Base-by-base conservation (phyloP, 2,329 filamentous ascomycete species). In the Cladophialophora carrionii region DNA sequence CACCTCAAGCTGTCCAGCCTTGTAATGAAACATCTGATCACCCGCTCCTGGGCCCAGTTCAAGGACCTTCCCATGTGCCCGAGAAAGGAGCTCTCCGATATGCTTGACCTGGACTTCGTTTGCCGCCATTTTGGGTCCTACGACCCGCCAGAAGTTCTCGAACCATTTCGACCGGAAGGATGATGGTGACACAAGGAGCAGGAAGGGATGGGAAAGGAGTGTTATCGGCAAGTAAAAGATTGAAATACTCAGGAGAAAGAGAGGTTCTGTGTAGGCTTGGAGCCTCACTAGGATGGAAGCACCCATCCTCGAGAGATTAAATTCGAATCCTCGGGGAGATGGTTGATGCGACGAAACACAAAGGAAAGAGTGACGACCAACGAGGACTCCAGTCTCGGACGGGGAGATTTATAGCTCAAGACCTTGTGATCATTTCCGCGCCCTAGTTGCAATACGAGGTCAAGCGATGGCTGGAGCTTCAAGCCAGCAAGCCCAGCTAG, bases 31-130 rank as follows among this genome's bases (percentile, higher is more conserved):
- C 12, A 82, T 74, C 66, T 82, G 79, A 66, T 79, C 81, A 32
- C 80, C 81, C 51, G 75, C 66, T 2, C 79, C 79, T 3, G 80
- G 79, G 22, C 80, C 80, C 1, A 81, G 73, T 64, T 83, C 81
- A 37, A 82, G 76, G 53, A 82, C 72, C 6, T 72, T 65, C 34
- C 80, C 80, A 6, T 31, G 29, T 22, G 75, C 75, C 37, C 73
- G 59, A 10, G 56, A 74, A 31, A 71, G 75, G 66, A 70, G 73
- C 8, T 62, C 56, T 10, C 62, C 57, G 48, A 72, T 70, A 29
- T 71, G 66, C 22, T 57, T 55, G 51, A 63, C 59, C 37, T 72
- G 69, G 29, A 63, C 34, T 14, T 67, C 65, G 3, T 57, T 57
- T 2, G 63, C 59, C 22, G 70, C 69, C 67, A 71, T 70, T 57